Conservation (phyloP, 306 rosid species). For the Vigna unguiculata region DNA sequence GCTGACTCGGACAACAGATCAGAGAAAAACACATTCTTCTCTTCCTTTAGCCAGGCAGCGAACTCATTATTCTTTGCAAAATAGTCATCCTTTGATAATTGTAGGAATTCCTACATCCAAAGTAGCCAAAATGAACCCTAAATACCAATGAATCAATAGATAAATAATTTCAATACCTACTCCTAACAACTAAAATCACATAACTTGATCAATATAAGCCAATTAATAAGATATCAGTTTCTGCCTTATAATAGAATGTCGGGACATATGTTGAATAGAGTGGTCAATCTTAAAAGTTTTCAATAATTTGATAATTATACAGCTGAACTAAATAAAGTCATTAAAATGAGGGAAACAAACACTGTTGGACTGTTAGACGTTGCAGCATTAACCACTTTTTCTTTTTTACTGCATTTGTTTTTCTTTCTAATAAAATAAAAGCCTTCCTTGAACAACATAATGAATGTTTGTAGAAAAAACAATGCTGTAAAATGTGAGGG, state of each 20-base stretch:
- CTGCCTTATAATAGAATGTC: not conserved
- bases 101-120: slow-evolving; percentile 58
- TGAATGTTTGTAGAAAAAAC: not conserved
- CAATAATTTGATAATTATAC: slow-evolving; percentile 20
- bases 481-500: not conserved
- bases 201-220: slow-evolving; percentile 5
- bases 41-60: slow-evolving; percentile 92
- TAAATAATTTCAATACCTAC: slow-evolving; percentile 7
- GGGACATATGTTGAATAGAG: not conserved
- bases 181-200: not conserved
- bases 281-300: slow-evolving; percentile 7
- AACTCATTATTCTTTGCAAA: slow-evolving; percentile 90
- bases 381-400: slow-evolving; percentile 28
- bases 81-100: slow-evolving; percentile 80
- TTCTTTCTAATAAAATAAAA: slow-evolving; percentile 1
- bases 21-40: slow-evolving; percentile 84
- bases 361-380: slow-evolving; percentile 10
- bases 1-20: slow-evolving; percentile 81
- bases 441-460: not conserved
- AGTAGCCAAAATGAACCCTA: slow-evolving; percentile 29
- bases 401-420: not conserved
- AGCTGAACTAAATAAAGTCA: not conserved
- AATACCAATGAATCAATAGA: slow-evolving; percentile 5
- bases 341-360: slow-evolving; percentile 18
- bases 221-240: slow-evolving; percentile 24